These are phyloP conservation scores for Drechslerella coelobrocha DNA, from an alignment of 2,329 filamentous ascomycete genomes.

Conservation along the genomic window DNA sequence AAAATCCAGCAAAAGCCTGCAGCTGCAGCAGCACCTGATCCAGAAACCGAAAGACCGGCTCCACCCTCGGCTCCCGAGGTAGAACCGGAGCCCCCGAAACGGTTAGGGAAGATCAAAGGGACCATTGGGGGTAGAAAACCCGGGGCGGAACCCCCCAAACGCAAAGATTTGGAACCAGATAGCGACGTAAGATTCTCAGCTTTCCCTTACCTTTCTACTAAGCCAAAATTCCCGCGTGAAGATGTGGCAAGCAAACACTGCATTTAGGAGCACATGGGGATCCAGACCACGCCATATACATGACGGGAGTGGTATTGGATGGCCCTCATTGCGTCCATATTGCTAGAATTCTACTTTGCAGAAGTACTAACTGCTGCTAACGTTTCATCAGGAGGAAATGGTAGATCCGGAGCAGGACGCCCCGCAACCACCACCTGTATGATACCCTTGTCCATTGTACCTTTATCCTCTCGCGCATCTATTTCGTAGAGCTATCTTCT, in stretches of 20 bases:
- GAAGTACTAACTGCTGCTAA: constrained; percentile 23
- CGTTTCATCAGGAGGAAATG: constrained; percentile 45
- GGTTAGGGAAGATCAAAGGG: constrained; percentile 46
- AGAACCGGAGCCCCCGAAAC: constrained; percentile 26
- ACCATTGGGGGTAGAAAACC: constrained; percentile 37
- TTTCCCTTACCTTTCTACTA: constrained; percentile 18
- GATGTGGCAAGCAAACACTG: too few relatives aligned
- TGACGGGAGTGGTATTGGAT: not conserved
- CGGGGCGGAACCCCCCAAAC: constrained; percentile 28
- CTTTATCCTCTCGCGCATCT: too few relatives aligned
- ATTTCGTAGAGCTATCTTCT: too few relatives aligned
- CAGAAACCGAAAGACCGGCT: not conserved
- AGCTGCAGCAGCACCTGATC: not conserved
- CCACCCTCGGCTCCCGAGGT: constrained; percentile 3
- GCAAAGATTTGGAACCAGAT: constrained; percentile 42
- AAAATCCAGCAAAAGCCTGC: constrained; percentile 17
- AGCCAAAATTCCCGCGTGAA: not conserved
- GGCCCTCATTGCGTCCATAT: not conserved
- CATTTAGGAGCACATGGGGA: not conserved
- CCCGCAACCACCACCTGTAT: constrained; percentile 45
- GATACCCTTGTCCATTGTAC: not conserved
- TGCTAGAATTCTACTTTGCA: not conserved
- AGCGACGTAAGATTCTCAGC: constrained; percentile 41
- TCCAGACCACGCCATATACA: constrained; percentile 2
- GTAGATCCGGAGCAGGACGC: constrained; percentile 42